Percentiles rank a stretch among this genome's conserved stretches.
phyloP scores from a whole-genome alignment of 2,329 filamentous ascomycete species.

The Lachnellula suecica region DNA sequence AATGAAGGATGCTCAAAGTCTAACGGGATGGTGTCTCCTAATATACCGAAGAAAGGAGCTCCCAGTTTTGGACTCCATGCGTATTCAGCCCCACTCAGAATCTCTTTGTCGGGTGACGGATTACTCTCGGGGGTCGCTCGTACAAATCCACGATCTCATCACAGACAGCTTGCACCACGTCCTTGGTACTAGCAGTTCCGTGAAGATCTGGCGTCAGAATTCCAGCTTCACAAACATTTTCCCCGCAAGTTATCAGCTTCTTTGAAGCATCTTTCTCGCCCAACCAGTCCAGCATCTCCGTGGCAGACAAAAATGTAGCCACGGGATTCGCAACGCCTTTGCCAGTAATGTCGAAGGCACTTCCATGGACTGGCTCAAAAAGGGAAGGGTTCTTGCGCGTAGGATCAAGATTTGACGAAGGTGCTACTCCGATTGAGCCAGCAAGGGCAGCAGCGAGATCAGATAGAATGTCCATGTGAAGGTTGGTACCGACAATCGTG shows the following conservation, averaged over 20 bases:
- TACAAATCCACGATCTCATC: conserved; percentile 22
- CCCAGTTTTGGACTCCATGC: too few species aligned
- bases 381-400: conserved; percentile 52
- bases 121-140: too few species aligned
- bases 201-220: conserved; percentile 55
- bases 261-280: conserved; percentile 51
- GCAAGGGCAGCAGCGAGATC: conserved; percentile 70
- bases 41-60: too few species aligned
- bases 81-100: too few species aligned
- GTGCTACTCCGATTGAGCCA: conserved; percentile 70
- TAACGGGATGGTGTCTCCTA: too few species aligned
- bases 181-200: conserved; percentile 33
- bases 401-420: conserved; percentile 68
- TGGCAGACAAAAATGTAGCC: conserved; percentile 56
- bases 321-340: conserved; percentile 58
- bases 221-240: conserved; percentile 50
- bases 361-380: conserved; percentile 62
- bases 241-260: conserved; percentile 50
- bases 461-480: conserved; percentile 66
- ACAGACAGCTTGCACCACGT: conserved; percentile 28
- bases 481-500: conserved; percentile 63
- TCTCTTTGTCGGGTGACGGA: too few species aligned
- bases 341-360: conserved; percentile 57
- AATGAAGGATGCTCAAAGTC: too few species aligned
- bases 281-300: conserved; percentile 58